These are phyloP conservation scores for Tricholoma saponaceum DNA, from an alignment of 768 basidiomycete species.

Conservation along the genomic window DNA sequence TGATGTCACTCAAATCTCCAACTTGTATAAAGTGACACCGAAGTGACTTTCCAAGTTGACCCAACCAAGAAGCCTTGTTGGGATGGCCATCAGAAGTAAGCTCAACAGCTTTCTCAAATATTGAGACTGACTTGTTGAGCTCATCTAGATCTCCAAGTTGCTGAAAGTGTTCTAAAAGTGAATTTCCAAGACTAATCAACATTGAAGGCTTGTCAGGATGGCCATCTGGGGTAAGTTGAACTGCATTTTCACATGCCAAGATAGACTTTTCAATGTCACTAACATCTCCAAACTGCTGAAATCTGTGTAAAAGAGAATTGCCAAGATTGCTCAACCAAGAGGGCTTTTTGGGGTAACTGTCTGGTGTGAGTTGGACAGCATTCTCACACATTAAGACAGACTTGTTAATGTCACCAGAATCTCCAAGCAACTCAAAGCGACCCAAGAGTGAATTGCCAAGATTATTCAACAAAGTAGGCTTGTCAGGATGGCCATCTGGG, in stretches of 20 bases:
- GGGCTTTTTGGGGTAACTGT: slow-evolving; percentile 11
- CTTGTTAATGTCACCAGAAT: slow-evolving; percentile 24
- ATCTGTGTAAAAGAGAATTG: neutral
- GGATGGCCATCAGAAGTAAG: neutral
- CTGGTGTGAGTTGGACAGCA: slow-evolving; percentile 10
- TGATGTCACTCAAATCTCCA: slow-evolving; percentile 1
- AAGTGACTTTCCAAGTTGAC: neutral
- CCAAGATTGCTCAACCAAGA: slow-evolving; percentile 8
- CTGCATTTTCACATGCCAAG: neutral
- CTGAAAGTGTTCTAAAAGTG: slow-evolving; percentile 4
- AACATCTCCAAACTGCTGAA: slow-evolving; percentile 2
- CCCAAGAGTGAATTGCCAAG: slow-evolving; percentile 21
- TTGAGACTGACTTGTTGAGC: slow-evolving; percentile 6
- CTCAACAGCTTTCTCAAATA: neutral
- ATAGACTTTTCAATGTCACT: slow-evolving; percentile 4
- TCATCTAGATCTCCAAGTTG: slow-evolving; percentile 12
- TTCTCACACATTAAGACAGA: slow-evolving; percentile 10
- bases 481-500: slow-evolving; percentile 14
- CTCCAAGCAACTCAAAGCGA: slow-evolving; percentile 19
- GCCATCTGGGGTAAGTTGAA: neutral
- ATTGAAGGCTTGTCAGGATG: slow-evolving; percentile 2
- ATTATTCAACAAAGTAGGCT: slow-evolving; percentile 15
- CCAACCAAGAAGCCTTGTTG: neutral
- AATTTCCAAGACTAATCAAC: slow-evolving; percentile 7
- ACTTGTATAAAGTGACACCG: neutral